Conservation (phyloP, 345 rosid genomes). For the Populus davidiana region DNA sequence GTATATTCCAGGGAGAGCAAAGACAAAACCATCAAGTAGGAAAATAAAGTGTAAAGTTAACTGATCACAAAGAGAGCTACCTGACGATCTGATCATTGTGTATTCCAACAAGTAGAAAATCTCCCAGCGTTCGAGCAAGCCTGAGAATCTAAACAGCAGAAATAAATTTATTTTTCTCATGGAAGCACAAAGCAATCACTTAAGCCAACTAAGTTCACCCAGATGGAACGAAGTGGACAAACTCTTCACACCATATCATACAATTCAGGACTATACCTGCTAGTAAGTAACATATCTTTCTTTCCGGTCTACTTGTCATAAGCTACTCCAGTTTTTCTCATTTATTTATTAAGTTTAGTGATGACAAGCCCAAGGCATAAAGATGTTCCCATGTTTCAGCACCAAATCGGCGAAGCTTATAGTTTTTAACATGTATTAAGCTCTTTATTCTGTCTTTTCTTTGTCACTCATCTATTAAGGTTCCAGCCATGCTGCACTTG, state of each 20-base stretch:
- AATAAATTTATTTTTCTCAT: background rate
- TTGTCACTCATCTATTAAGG: background rate
- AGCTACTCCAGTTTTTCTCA: background rate
- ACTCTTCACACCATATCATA: background rate
- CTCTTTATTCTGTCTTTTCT: background rate
- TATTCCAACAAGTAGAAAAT: slow-evolving; percentile 76
- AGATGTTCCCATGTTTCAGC: background rate
- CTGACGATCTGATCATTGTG: slow-evolving; percentile 67
- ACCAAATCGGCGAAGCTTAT: background rate
- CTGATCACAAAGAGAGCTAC: slow-evolving; percentile 24
- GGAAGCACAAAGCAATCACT: background rate
- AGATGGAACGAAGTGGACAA: background rate
- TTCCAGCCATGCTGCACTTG: background rate
- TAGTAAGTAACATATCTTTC: background rate
- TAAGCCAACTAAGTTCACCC: background rate
- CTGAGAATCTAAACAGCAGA: slow-evolving; percentile 43
- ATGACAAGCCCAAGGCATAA: background rate
- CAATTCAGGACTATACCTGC: background rate
- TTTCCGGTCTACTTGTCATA: background rate
- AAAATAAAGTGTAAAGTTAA: background rate
- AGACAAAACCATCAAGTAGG: background rate
- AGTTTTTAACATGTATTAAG: background rate
- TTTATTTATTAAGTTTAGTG: background rate
- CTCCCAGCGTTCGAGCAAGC: slow-evolving; percentile 67
- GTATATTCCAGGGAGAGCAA: background rate